phyloP scores from a whole-genome alignment of 176 grass and related monocot genomes.

The Cenchrus purpureus region DNA sequence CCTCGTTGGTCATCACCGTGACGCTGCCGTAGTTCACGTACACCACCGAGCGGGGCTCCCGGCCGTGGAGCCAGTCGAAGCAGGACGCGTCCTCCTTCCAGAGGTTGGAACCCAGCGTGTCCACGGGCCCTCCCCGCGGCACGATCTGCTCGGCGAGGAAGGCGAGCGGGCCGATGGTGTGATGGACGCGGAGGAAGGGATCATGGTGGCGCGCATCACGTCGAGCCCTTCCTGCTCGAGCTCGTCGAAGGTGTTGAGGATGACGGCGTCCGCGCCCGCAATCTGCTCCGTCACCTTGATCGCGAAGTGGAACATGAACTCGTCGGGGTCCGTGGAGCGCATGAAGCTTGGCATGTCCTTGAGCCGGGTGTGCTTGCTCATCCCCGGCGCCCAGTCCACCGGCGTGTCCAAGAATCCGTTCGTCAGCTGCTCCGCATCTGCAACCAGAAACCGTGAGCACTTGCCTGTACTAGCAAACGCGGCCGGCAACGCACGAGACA shows the following conservation, averaged over 20 bases:
- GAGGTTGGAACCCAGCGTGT: conserved; percentile 39
- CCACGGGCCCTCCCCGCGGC: background rate
- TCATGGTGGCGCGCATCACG: conserved; percentile 34
- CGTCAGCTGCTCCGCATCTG: conserved; percentile 46
- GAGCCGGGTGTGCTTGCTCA: conserved; percentile 48
- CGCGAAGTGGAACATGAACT: conserved; percentile 41
- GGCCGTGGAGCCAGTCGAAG: conserved; percentile 43
- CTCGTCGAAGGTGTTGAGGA: conserved; percentile 59
- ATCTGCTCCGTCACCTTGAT: conserved; percentile 29
- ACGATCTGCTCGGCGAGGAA: conserved; percentile 35
- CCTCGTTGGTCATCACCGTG: conserved; percentile 48
- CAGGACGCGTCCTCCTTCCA: conserved; percentile 46
- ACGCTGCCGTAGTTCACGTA: conserved; percentile 59
- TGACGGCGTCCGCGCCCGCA: conserved; percentile 25
- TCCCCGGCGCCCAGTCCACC: conserved; percentile 44
- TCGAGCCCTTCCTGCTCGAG: conserved; percentile 39
- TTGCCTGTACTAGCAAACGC: too few species aligned
- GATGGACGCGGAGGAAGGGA: conserved; percentile 27
- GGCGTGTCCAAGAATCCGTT: conserved; percentile 50
- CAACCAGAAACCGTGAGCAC: conserved; percentile 9
- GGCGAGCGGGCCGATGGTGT: conserved; percentile 40
- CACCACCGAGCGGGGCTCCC: conserved; percentile 32
- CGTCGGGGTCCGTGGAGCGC: conserved; percentile 42
- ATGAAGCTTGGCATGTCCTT: conserved; percentile 54
- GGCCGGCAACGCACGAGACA: too few species aligned